Evolutionary conservation across 805 yeast genomes (phyloP), one percentile per base, ranked within the genome.

Genomic region (Maudiozyma pseudohumilis): DNA sequence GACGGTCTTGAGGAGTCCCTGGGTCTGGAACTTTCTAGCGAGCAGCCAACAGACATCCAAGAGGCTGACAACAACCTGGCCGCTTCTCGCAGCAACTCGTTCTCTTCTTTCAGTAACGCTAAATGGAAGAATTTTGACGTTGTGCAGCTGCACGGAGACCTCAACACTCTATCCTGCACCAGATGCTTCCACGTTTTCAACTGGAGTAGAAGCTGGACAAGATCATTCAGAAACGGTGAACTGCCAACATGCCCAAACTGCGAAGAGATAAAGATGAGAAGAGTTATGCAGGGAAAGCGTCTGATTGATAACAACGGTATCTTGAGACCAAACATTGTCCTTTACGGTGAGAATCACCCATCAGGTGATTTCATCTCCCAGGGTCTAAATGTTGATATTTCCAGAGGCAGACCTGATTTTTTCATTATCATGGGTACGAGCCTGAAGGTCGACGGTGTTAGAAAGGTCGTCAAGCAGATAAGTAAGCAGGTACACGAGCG

Each of bases 321-420:
- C 19, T 62, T 92, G 31, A 69, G 96, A 40, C 98, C 98, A 5
- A 81, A 81, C 50, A 87, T 89, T 40, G 95, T 89, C 2, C 66
- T 89, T 17, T 89, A 89, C 56, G 96, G 96, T 2, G 97, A 89
- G 54, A 79, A 87, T 50, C 97, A 89, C 59, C 96, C 96, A 1
- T 75, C 76, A 44, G 77, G 87, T 5, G 95, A 85, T 43, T 61
- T 68, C n/a, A 75, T 89, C 29, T 81, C 94, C 2, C 69, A 68
- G 33, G 86, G 87, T 6, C 60, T 84, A 28, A 69, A 65, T 35
- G 65, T 70, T 16, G 97, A 89, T 60, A 52, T 85, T 40, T 34
- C 38, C 4, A 68, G 64, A 42, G 64, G 72, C 30, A 69, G 65
- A 41, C 95, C 96, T 0, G 95, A 87, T 52, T 55, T 84, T 42